These are phyloP conservation scores for Globisporangium middletonii DNA, from an alignment of 352 stramenopile species.

Conservation along the genomic window DNA sequence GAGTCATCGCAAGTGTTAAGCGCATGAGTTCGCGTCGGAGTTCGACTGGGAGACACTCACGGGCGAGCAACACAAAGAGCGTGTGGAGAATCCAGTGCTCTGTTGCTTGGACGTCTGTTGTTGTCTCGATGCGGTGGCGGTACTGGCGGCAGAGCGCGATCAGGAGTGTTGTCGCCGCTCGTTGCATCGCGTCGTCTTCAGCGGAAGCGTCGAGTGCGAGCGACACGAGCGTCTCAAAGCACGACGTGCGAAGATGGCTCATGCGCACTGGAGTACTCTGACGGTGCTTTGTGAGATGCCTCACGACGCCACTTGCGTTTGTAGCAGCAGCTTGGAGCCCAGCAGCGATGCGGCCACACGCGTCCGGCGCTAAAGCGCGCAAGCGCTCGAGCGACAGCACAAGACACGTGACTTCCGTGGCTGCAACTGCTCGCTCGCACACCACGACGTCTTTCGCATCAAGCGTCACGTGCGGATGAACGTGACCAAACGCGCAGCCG, in stretches of 20 bases:
- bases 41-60: neutral
- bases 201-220: neutral
- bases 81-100: conserved; percentile 2
- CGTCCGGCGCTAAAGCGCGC: no score
- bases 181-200: neutral
- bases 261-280: no score
- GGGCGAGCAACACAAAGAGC: neutral
- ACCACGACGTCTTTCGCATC: neutral
- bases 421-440: neutral
- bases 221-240: neutral
- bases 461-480: neutral
- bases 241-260: no score
- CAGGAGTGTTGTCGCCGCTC: neutral
- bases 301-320: no score
- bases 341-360: no score
- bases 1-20: neutral
- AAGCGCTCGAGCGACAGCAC: no score
- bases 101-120: neutral
- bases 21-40: neutral
- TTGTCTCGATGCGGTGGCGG: neutral
- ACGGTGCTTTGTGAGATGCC: no score
- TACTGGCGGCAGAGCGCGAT: conserved; percentile 1
- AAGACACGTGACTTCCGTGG: neutral
- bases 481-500: conserved; percentile 1
- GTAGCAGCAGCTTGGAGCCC: no score